phyloP scores from a whole-genome alignment of 768 basidiomycete genomes.

The Tylopilus subfusipes region DNA sequence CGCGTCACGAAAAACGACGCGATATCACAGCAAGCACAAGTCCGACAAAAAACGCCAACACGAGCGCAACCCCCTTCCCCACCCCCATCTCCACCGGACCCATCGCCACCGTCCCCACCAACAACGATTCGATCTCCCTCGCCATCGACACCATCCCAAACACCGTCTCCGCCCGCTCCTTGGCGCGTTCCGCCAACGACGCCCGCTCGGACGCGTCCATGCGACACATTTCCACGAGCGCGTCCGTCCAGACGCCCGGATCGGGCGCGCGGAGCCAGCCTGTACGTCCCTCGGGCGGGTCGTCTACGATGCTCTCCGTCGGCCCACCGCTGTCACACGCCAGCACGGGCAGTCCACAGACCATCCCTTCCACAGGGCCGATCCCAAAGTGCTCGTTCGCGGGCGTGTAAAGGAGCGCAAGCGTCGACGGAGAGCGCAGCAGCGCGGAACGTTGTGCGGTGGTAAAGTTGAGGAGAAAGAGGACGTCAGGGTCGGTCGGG shows the following conservation, averaged over 20 bases:
- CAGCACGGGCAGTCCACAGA: conserved; percentile 84
- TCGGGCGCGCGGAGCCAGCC: conserved; percentile 74
- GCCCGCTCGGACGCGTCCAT: conserved; percentile 10
- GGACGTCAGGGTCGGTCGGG: conserved; percentile 59
- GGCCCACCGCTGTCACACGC: conserved; percentile 89
- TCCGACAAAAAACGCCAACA: conserved; percentile 22
- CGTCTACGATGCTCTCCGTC: conserved; percentile 73
- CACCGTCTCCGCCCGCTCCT: conserved; percentile 52
- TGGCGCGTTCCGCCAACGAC: conserved; percentile 53
- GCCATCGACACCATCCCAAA: conserved; percentile 83
- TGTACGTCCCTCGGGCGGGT: conserved; percentile 46
- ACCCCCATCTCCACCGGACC: conserved; percentile 37
- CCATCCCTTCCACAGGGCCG: conserved; percentile 93
- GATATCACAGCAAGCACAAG: conserved; percentile 20
- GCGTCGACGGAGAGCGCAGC: conserved; percentile 60
- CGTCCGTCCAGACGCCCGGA: conserved; percentile 64
- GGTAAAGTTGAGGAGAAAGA: conserved; percentile 92
- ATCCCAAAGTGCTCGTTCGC: conserved; percentile 97
- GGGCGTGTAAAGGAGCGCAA: conserved; percentile 88
- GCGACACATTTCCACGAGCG: conserved; percentile 55
- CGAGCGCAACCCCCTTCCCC: conserved; percentile 1
- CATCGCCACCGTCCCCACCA: conserved; percentile 54
- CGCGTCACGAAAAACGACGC: conserved; percentile 8
- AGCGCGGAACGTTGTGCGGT: conserved; percentile 80
- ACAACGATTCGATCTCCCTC: conserved; percentile 48